Percentiles rank a stretch among this genome's conserved stretches.
phyloP scores from a whole-genome alignment of 192 early-diverging fungal genomes.

The Piromyces sp. region DNA sequence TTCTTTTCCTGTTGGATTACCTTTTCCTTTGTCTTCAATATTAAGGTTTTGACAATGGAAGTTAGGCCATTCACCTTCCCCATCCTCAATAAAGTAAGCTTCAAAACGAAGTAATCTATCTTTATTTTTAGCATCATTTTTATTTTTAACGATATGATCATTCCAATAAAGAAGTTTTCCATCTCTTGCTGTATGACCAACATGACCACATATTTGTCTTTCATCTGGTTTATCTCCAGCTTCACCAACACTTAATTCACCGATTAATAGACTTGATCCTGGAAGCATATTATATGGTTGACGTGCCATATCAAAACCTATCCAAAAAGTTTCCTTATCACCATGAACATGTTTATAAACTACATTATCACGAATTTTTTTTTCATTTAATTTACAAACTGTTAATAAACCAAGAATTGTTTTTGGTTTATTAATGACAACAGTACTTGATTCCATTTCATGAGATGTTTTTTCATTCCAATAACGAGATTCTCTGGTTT shows the following conservation, averaged over 20 bases:
- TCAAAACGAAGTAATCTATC: not conserved
- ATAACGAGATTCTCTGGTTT: too few relatives aligned
- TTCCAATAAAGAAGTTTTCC: not conserved
- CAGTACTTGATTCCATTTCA: too few relatives aligned
- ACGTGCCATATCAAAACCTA: conserved; percentile 23
- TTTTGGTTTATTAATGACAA: too few relatives aligned
- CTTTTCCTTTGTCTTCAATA: not conserved
- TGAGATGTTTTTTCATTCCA: too few relatives aligned
- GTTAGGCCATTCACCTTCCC: not conserved
- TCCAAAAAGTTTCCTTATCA: too few relatives aligned
- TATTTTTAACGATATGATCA: not conserved
- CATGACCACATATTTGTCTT: not conserved
- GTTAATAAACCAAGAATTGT: too few relatives aligned
- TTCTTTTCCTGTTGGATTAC: not conserved
- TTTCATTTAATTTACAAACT: too few relatives aligned
- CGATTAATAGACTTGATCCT: not conserved
- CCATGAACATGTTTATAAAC: too few relatives aligned
- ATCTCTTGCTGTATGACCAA: not conserved
- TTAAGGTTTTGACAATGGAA: not conserved
- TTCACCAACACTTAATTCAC: not conserved
- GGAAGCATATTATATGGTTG: conserved; percentile 15
- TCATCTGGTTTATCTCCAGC: not conserved
- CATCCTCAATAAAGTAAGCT: not conserved
- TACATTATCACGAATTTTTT: too few relatives aligned
- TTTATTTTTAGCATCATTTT: not conserved